Conservation (phyloP, 495 filamentous ascomycete genomes). For the Lichenothelia convexa region DNA sequence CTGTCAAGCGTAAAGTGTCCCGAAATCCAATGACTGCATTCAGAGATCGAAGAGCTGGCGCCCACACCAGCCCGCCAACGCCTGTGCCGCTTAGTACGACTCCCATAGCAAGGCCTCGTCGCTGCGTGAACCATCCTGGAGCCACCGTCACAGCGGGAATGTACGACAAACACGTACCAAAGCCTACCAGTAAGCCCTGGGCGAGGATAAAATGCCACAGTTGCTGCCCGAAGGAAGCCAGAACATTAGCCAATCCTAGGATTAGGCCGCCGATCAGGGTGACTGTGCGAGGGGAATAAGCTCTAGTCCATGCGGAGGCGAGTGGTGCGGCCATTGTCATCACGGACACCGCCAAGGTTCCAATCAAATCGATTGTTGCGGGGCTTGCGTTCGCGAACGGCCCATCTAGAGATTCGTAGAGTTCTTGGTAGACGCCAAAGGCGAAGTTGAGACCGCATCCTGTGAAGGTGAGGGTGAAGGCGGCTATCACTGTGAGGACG, state of each 20-base stretch:
- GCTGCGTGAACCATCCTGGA: slow-evolving; percentile 17
- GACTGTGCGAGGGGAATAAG: too few relatives aligned
- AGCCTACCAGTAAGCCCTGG: slow-evolving; percentile 23
- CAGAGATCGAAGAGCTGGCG: slow-evolving; percentile 17
- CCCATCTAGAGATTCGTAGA: slow-evolving; percentile 23
- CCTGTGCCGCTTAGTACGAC: slow-evolving; percentile 22
- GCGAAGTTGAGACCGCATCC: slow-evolving; percentile 27
- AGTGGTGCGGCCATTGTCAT: too few relatives aligned
- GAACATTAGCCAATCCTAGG: too few relatives aligned
- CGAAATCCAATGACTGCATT: slow-evolving; percentile 21
- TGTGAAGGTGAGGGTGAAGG: slow-evolving; percentile 22
- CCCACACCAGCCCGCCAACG: slow-evolving; percentile 22
- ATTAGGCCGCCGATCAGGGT: too few relatives aligned
- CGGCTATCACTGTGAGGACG: slow-evolving; percentile 17
- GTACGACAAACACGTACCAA: slow-evolving; percentile 23
- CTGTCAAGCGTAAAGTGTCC: slow-evolving; percentile 23
- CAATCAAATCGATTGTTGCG: slow-evolving; percentile 26
- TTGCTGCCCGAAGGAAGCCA: too few relatives aligned
- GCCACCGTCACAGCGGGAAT: slow-evolving; percentile 24
- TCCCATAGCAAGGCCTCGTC: slow-evolving; percentile 25
- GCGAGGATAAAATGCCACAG: slow-evolving; percentile 27
- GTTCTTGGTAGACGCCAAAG: slow-evolving; percentile 29
- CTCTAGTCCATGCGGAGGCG: too few relatives aligned
- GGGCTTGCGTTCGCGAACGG: slow-evolving; percentile 25
- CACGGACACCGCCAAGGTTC: slow-evolving; percentile 25